Evolutionary conservation across 371 early-diverging fungal species (phyloP).

Genomic region (Mortierella sp.): DNA sequence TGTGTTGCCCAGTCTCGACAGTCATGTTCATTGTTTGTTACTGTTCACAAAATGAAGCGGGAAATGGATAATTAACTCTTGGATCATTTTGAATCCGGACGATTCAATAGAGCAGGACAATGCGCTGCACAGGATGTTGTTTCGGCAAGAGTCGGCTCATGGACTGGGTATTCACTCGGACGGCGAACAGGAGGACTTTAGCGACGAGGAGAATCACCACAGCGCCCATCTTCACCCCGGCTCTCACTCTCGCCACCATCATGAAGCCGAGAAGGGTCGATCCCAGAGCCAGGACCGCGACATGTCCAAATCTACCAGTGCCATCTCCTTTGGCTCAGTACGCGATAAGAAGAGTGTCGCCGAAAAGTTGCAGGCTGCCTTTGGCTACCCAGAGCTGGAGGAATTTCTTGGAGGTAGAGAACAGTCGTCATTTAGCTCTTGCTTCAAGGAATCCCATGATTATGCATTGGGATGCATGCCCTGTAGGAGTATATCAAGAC

Average conservation of each 20-base stretch:
- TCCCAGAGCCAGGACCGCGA: conserved; percentile 15
- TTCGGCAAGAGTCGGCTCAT: conserved; percentile 36
- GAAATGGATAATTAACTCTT: neutral
- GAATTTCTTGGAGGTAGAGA: conserved; percentile 64
- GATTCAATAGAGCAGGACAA: conserved; percentile 19
- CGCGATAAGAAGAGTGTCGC: conserved; percentile 60
- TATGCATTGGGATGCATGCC: too few species aligned
- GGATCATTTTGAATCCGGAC: neutral
- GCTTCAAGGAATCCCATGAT: neutral
- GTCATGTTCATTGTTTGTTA: neutral
- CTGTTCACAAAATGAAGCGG: neutral
- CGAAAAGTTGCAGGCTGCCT: conserved; percentile 72
- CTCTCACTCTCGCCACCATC: neutral
- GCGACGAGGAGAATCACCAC: conserved; percentile 28
- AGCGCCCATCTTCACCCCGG: neutral
- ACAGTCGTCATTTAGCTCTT: too few species aligned
- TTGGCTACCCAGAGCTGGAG: conserved; percentile 71
- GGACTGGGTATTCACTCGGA: conserved; percentile 53
- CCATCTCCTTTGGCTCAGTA: conserved; percentile 18
- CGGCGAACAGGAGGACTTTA: conserved; percentile 34
- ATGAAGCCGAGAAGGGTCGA: conserved; percentile 2
- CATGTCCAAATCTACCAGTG: conserved; percentile 22
- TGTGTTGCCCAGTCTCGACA: too few species aligned
- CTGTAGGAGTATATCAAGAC: neutral
- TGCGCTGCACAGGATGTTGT: conserved; percentile 19